Evolutionary conservation across 495 filamentous ascomycete genomes (phyloP).

Genomic region (Penicillium samsonianum): DNA sequence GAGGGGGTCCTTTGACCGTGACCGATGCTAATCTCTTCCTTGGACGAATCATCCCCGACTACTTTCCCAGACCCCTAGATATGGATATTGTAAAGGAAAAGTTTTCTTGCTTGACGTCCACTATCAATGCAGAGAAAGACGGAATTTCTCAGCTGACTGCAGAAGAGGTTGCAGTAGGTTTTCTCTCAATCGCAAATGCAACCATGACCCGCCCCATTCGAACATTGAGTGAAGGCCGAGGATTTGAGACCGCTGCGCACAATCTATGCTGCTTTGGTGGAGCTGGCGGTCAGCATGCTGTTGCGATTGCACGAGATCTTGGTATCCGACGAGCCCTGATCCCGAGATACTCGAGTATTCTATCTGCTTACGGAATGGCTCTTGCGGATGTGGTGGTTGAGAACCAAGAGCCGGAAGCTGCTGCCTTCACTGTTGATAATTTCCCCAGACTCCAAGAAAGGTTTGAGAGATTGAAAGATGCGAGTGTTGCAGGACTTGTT

Average conservation of each 20-base stretch:
- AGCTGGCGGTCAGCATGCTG: constrained; percentile 44
- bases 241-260: constrained; percentile 34
- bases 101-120: constrained; percentile 8
- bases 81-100: too few species aligned
- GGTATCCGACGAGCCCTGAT: constrained; percentile 38
- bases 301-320: constrained; percentile 30
- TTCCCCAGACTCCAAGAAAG: too few species aligned
- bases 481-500: too few species aligned
- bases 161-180: constrained; percentile 40
- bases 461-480: too few species aligned
- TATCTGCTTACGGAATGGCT: constrained; percentile 43
- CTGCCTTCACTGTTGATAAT: too few species aligned
- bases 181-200: constrained; percentile 41
- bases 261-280: constrained; percentile 41
- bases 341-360: constrained; percentile 35
- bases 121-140: constrained; percentile 2
- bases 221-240: constrained; percentile 33
- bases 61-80: constrained; percentile 19
- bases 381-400: constrained; percentile 22
- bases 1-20: constrained; percentile 41
- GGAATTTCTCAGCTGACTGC: constrained; percentile 15
- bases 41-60: constrained; percentile 20
- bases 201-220: constrained; percentile 41
- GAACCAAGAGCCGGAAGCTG: too few species aligned
- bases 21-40: constrained; percentile 46